Evolutionary conservation across 352 stramenopile species (phyloP).

Genomic region (Globisporangium cylindrosporum): DNA sequence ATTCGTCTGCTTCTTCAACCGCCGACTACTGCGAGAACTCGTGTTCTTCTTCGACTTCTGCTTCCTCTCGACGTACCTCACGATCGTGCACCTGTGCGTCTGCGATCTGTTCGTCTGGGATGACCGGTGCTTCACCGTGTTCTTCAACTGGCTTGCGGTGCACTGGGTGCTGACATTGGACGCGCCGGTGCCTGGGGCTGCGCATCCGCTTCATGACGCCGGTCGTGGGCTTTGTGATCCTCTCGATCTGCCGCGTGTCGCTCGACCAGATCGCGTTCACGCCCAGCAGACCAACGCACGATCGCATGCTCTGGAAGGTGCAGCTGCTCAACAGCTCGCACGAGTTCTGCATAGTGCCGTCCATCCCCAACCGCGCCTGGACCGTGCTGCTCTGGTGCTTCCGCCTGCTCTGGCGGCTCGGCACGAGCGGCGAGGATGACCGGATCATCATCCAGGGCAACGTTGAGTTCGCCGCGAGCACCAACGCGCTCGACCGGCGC

Average conservation of each 20-base stretch:
- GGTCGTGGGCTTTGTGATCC: background rate
- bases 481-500: background rate
- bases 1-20: constrained; percentile 5
- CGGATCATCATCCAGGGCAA: constrained; percentile 12
- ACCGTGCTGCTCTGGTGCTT: constrained; percentile 15
- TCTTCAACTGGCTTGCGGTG: constrained; percentile 20
- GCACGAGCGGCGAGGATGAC: constrained; percentile 3
- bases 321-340: background rate
- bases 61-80: constrained; percentile 27
- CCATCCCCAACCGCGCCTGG: constrained; percentile 6
- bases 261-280: background rate
- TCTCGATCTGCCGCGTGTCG: background rate
- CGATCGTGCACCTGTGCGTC: constrained; percentile 16
- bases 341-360: constrained; percentile 4
- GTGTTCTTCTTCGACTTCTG: constrained; percentile 26
- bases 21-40: background rate
- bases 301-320: background rate
- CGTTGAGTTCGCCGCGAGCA: constrained; percentile 5
- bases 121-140: background rate
- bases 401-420: constrained; percentile 6
- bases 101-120: constrained; percentile 25
- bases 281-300: background rate
- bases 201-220: background rate
- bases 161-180: constrained; percentile 24
- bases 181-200: constrained; percentile 14